A percentile compares a stretch with the other conserved stretches of the same genome.
phyloP scores from a whole-genome alignment of 1,284 basidiomycete genomes.

The Tilletia walkeri region DNA sequence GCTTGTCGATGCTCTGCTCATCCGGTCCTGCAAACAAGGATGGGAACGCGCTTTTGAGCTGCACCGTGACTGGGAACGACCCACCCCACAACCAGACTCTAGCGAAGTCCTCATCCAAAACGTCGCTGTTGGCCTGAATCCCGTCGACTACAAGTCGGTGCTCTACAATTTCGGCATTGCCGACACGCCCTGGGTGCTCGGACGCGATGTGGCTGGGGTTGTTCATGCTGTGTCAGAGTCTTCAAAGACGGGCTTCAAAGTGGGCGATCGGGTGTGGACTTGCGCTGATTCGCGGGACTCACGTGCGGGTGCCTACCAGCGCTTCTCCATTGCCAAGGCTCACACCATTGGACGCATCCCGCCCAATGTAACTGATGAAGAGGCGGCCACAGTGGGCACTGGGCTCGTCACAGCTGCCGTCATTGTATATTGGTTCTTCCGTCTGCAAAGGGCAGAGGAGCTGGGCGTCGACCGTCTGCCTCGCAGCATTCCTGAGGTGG shows the following conservation, averaged over 20 bases:
- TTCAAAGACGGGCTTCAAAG: conserved; percentile 58
- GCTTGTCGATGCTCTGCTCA: conserved; percentile 28
- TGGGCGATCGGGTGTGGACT: conserved; percentile 57
- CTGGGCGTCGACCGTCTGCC: conserved; percentile 18
- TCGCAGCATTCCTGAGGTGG: neutral
- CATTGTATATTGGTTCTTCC: conserved; percentile 41
- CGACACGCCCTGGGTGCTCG: conserved; percentile 55
- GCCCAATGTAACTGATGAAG: conserved; percentile 25
- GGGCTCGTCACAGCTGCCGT: conserved; percentile 54
- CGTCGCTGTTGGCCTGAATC: conserved; percentile 40
- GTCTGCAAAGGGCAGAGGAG: conserved; percentile 21
- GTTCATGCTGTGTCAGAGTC: conserved; percentile 58
- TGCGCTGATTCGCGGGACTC: conserved; percentile 43
- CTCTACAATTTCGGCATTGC: conserved; percentile 47
- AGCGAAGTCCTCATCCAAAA: conserved; percentile 37
- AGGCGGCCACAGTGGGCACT: conserved; percentile 46
- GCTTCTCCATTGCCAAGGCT: conserved; percentile 31
- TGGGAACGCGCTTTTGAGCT: conserved; percentile 47
- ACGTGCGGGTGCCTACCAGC: conserved; percentile 42
- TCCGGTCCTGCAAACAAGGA: conserved; percentile 39
- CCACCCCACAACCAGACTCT: conserved; percentile 1
- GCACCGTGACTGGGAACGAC: conserved; percentile 26
- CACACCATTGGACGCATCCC: conserved; percentile 33
- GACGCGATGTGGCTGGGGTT: conserved; percentile 60
- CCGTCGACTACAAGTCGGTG: conserved; percentile 44